Evolutionary conservation across 2,329 filamentous ascomycete genomes (phyloP).

Genomic region (Alternaria sp.): DNA sequence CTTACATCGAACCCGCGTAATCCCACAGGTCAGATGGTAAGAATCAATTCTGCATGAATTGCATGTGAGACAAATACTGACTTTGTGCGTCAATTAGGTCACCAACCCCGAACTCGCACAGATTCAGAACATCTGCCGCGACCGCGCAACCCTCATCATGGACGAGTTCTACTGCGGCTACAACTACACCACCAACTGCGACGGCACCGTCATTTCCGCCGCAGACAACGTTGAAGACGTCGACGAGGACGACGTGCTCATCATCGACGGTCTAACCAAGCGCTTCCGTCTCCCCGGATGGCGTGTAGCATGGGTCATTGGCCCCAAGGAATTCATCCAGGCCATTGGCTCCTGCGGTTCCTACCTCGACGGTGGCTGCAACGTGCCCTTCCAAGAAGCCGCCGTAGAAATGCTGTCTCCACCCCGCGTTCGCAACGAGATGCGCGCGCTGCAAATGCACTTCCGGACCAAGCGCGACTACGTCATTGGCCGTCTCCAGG

Average conservation of each 20-base stretch:
- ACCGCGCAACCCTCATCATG: constrained; percentile 89
- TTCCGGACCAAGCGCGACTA: constrained; percentile 96
- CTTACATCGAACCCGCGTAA: constrained; percentile 96
- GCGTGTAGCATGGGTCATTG: constrained; percentile 96
- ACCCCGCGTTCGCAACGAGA: constrained; percentile 79
- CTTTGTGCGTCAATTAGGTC: constrained; percentile 53
- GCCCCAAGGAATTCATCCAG: constrained; percentile 95
- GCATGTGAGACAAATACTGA: neutral
- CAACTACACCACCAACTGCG: constrained; percentile 93
- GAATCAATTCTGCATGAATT: neutral
- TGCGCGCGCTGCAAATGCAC: constrained; percentile 87
- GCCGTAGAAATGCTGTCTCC: constrained; percentile 95
- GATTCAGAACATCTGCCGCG: constrained; percentile 93
- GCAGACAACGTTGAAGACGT: constrained; percentile 92
- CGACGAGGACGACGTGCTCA: constrained; percentile 79
- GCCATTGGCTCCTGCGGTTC: constrained; percentile 92
- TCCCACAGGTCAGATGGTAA: constrained; percentile 68
- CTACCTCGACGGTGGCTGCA: constrained; percentile 93
- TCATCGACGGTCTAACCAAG: constrained; percentile 96
- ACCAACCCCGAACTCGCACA: constrained; percentile 83
- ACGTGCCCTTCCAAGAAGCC: constrained; percentile 94
- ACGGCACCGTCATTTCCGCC: constrained; percentile 86
- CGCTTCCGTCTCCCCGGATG: constrained; percentile 95
- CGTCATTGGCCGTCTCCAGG: constrained; percentile 78
- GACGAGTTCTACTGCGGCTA: constrained; percentile 77